These are phyloP conservation scores for Hortaea werneckii DNA, from an alignment of 2,329 filamentous ascomycete genomes.

Conservation along the genomic window DNA sequence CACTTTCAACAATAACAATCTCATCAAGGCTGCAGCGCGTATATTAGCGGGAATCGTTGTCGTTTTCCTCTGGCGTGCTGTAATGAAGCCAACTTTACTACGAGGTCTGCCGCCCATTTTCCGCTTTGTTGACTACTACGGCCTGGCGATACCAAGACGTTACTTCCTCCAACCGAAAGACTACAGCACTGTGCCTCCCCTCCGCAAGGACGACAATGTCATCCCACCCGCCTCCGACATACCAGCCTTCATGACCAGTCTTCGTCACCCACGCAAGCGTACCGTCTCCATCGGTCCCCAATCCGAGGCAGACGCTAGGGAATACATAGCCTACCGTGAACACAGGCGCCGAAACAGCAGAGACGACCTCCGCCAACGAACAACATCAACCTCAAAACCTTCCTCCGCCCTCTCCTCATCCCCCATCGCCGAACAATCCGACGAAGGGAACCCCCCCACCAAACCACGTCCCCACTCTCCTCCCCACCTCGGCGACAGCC, in stretches of 20 bases:
- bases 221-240: constrained; percentile 84
- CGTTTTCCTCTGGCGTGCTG: constrained; percentile 82
- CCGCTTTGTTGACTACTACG: constrained; percentile 68
- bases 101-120: constrained; percentile 75
- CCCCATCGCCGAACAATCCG: constrained; percentile 1
- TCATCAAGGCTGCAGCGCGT: constrained; percentile 52
- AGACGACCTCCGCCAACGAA: constrained; percentile 18
- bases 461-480: constrained; percentile 2
- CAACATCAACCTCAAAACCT: not conserved
- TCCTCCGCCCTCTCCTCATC: not conserved
- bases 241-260: constrained; percentile 67
- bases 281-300: constrained; percentile 88
- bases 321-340: constrained; percentile 85
- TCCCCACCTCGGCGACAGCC: not conserved
- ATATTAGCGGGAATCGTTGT: constrained; percentile 70
- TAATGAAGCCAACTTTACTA: constrained; percentile 76
- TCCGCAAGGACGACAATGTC: constrained; percentile 73
- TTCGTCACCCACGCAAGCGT: constrained; percentile 69
- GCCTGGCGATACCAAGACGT: constrained; percentile 70
- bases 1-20: constrained; percentile 48
- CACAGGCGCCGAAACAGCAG: constrained; percentile 52
- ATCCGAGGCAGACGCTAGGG: constrained; percentile 91
- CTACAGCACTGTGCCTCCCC: constrained; percentile 71
- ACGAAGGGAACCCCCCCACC: constrained; percentile 4
- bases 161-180: constrained; percentile 80